These are phyloP conservation scores for Solanum stenotomum DNA, from an alignment of 257 asterid genomes.

Conservation along the genomic window DNA sequence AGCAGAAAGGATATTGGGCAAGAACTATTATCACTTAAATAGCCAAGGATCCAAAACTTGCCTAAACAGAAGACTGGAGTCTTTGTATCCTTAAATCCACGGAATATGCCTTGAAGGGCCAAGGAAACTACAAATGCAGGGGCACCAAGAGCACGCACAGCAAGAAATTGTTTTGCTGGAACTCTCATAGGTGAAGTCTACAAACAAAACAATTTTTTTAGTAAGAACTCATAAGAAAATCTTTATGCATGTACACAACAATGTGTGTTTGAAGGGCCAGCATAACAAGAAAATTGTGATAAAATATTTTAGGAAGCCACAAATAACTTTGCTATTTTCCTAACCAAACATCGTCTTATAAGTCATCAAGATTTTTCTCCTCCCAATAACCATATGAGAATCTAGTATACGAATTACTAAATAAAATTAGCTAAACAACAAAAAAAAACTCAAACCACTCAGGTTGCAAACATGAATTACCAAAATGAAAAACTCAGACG, in stretches of 20 bases:
- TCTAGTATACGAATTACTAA: neutral
- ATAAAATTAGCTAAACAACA: neutral
- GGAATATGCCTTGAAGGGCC: constrained; percentile 97
- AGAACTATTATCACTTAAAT: neutral
- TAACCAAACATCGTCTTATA: neutral
- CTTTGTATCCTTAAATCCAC: constrained; percentile 93
- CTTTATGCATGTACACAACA: neutral
- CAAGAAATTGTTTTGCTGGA: constrained; percentile 71
- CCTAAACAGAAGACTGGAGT: constrained; percentile 92
- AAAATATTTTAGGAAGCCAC: neutral
- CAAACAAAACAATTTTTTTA: constrained; percentile 4
- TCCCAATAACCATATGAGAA: neutral
- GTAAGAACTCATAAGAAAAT: neutral
- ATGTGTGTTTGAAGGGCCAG: neutral
- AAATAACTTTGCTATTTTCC: neutral
- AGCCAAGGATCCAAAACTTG: constrained; percentile 19
- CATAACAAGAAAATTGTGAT: neutral
- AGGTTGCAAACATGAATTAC: neutral
- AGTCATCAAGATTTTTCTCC: neutral
- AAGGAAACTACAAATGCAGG: constrained; percentile 94
- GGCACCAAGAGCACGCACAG: constrained; percentile 87
- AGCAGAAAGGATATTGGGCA: neutral
- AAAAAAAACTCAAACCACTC: neutral
- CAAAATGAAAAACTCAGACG: neutral
- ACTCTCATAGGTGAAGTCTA: constrained; percentile 77